phyloP scores from a whole-genome alignment of 148 eudicot species.

The Chenopodium formosanum region DNA sequence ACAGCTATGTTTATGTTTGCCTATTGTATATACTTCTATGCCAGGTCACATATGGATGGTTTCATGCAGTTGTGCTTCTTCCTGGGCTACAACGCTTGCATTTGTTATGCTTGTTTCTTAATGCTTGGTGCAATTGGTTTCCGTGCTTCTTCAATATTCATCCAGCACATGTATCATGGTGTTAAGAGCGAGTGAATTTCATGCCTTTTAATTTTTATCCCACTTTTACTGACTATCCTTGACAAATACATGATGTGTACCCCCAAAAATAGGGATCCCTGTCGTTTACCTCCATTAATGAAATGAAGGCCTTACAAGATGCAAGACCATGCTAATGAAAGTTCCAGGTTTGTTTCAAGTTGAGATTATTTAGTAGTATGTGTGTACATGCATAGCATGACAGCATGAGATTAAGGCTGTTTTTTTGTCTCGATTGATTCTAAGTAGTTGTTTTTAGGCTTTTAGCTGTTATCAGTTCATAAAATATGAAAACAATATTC shows the following conservation, averaged over 20 bases:
- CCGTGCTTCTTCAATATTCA: slow-evolving; percentile 55
- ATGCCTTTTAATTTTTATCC: neutral
- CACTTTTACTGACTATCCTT: neutral
- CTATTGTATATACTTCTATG: slow-evolving; percentile 55
- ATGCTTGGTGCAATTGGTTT: slow-evolving; percentile 74
- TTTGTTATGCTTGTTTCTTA: slow-evolving; percentile 76
- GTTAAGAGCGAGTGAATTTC: slow-evolving; percentile 64
- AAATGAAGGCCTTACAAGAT: neutral
- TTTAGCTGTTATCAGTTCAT: neutral
- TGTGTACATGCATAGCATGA: neutral
- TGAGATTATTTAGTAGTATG: neutral
- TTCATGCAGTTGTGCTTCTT: slow-evolving; percentile 66
- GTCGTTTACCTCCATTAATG: neutral
- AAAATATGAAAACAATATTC: neutral
- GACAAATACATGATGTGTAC: neutral
- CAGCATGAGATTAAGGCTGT: neutral
- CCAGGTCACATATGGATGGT: slow-evolving; percentile 67
- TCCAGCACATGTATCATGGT: slow-evolving; percentile 48
- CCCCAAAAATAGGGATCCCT: neutral
- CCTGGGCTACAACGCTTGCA: slow-evolving; percentile 58
- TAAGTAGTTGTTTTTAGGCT: neutral
- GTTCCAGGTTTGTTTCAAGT: slow-evolving; percentile 18
- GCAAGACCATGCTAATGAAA: slow-evolving; percentile 14
- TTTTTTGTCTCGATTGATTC: neutral
- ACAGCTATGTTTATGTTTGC: slow-evolving; percentile 60